These are phyloP conservation scores for Citeromyces siamensis DNA, from an alignment of 1,139 yeast species.

Conservation along the genomic window DNA sequence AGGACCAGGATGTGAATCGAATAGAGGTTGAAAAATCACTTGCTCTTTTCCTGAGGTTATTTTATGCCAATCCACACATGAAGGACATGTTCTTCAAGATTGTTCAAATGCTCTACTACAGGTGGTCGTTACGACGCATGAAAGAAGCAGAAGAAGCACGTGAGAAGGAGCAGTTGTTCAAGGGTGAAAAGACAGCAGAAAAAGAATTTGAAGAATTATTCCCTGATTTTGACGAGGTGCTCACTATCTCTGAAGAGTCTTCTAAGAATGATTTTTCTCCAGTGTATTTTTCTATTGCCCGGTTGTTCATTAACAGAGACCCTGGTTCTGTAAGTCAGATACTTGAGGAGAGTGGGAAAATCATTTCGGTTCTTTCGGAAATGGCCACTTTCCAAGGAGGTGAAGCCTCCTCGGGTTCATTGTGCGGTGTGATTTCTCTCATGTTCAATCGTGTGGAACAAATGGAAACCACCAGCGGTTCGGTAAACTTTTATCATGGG, in stretches of 20 bases:
- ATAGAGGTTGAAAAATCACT: conserved; percentile 33
- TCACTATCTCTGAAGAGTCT: conserved; percentile 11
- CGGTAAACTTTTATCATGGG: conserved; percentile 55
- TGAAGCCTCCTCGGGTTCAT: conserved; percentile 2
- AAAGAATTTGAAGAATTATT: conserved; percentile 64
- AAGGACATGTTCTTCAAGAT: conserved; percentile 26
- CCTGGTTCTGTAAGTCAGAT: conserved; percentile 9
- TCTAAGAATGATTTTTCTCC: conserved; percentile 22
- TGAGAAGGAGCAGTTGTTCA: conserved; percentile 49
- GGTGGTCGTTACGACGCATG: conserved; percentile 69
- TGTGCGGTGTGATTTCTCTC: not conserved
- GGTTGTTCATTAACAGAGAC: conserved; percentile 15
- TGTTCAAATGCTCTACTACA: conserved; percentile 50
- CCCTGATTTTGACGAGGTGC: conserved; percentile 75
- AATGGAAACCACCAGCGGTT: conserved; percentile 15
- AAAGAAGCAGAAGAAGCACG: conserved; percentile 52
- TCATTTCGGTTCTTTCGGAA: not conserved
- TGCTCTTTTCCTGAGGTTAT: conserved; percentile 26
- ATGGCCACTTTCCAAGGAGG: not conserved
- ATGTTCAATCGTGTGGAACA: conserved; percentile 7
- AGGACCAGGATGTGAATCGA: conserved; percentile 30
- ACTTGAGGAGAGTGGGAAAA: not conserved
- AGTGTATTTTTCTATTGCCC: conserved; percentile 17
- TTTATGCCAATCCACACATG: conserved; percentile 11
- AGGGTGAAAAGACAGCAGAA: conserved; percentile 53